Evolutionary conservation across 179 eudicot species (phyloP).

Genomic region (Sideroxylon spinosum): DNA sequence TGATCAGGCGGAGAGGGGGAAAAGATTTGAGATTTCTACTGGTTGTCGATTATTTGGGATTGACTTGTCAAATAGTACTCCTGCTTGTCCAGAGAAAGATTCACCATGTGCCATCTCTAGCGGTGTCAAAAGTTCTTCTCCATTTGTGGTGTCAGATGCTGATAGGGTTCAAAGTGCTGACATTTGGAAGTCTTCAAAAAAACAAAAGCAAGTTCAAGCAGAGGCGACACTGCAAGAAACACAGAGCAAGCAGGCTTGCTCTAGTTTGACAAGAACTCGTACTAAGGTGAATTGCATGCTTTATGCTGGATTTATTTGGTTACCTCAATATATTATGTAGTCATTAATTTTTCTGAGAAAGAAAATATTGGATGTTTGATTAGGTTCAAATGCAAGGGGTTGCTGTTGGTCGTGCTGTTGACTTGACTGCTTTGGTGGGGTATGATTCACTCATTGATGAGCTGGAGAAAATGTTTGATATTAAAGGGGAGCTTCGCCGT

Average conservation of each 20-base stretch:
- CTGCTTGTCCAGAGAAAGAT: conserved; percentile 29
- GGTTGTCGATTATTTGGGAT: conserved; percentile 74
- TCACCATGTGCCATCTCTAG: conserved; percentile 13
- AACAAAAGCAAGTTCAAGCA: conserved; percentile 24
- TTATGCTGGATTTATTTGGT: not conserved
- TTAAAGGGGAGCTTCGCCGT: conserved; percentile 63
- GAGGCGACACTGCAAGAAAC: conserved; percentile 26
- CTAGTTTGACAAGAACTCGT: conserved; percentile 54
- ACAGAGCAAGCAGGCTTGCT: conserved; percentile 37
- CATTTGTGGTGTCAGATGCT: conserved; percentile 28
- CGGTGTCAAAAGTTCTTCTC: conserved; percentile 16
- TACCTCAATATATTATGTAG: not conserved
- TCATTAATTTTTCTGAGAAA: not conserved
- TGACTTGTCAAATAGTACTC: conserved; percentile 40
- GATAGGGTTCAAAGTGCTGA: conserved; percentile 27
- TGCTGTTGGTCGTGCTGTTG: conserved; percentile 90
- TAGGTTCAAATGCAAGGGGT: conserved; percentile 94
- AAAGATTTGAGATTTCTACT: conserved; percentile 36
- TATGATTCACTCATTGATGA: conserved; percentile 58
- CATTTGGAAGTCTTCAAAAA: conserved; percentile 31
- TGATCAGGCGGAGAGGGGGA: conserved; percentile 30
- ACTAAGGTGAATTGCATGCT: conserved; percentile 46
- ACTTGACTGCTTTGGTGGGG: conserved; percentile 52
- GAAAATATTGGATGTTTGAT: not conserved
- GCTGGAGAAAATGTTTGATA: conserved; percentile 75